Percentiles rank a stretch among this genome's conserved stretches.
These are phyloP conservation scores for Candida glucosophila DNA, from an alignment of 1,139 yeast genomes.

Conservation along the genomic window DNA sequence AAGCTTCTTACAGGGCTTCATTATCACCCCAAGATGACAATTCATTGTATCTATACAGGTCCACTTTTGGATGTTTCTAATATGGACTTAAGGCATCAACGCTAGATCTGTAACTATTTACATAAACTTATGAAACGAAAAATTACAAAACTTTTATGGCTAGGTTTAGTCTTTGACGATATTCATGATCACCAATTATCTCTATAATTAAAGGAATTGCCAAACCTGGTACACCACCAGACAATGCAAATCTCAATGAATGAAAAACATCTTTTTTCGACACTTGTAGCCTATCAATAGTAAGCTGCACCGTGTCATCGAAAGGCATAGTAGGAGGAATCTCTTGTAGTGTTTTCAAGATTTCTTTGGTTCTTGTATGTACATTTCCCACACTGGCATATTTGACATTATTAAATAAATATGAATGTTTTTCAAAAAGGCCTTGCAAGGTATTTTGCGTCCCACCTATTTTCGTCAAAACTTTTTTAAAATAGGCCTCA, in stretches of 20 bases:
- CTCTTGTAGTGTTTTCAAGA: not conserved
- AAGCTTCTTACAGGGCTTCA: slow-evolving; percentile 72
- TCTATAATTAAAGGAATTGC: slow-evolving; percentile 53
- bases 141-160: slow-evolving; percentile 10
- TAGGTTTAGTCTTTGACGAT: slow-evolving; percentile 23
- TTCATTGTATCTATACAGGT: slow-evolving; percentile 82
- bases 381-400: slow-evolving; percentile 10
- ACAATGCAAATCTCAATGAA: slow-evolving; percentile 59
- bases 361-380: not conserved
- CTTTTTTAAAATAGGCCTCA: slow-evolving; percentile 13
- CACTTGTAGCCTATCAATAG: slow-evolving; percentile 5
- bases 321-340: not conserved
- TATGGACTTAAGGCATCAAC: not conserved
- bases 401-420: slow-evolving; percentile 39
- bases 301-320: slow-evolving; percentile 1
- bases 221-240: slow-evolving; percentile 67
- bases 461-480: slow-evolving; percentile 25
- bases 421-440: slow-evolving; percentile 34
- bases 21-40: slow-evolving; percentile 75
- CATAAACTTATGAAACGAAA: slow-evolving; percentile 1
- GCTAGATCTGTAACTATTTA: slow-evolving; percentile 3
- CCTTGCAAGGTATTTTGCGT: slow-evolving; percentile 42
- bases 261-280: slow-evolving; percentile 44
- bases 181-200: slow-evolving; percentile 44
- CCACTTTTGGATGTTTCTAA: slow-evolving; percentile 15